Conservation (phyloP, 208 protist genomes). For the Vickermania ingenoplastis region DNA sequence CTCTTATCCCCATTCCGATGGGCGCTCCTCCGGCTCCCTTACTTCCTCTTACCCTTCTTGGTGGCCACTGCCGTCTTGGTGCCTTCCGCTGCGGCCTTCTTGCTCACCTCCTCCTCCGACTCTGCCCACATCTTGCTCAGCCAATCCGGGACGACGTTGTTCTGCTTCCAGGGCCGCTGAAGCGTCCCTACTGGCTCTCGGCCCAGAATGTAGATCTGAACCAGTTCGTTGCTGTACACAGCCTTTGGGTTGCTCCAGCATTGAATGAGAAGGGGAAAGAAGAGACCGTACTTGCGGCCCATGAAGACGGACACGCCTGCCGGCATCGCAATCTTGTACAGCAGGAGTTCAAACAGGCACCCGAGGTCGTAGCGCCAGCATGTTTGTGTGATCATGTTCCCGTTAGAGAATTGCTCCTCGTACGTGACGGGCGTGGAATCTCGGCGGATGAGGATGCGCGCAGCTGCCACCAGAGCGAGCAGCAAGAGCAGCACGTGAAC, state of each 20-base stretch:
- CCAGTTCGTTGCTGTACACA: constrained; percentile 52
- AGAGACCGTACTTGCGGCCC: constrained; percentile 32
- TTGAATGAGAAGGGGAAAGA: constrained; percentile 79
- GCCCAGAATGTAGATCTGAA: constrained; percentile 48
- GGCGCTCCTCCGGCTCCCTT: no score
- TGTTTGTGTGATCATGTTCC: constrained; percentile 29
- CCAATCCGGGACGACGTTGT: constrained; percentile 45
- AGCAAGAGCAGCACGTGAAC: constrained; percentile 24
- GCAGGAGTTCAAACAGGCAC: constrained; percentile 59
- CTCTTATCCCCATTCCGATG: no score
- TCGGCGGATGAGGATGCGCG: constrained; percentile 30
- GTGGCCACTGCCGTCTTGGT: constrained; percentile 19
- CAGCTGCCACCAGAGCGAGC: constrained; percentile 16
- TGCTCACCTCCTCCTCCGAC: constrained; percentile 20
- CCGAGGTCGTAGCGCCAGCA: constrained; percentile 55
- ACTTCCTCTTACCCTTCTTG: constrained; percentile 17
- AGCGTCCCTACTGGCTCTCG: constrained; percentile 30
- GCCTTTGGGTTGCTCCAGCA: constrained; percentile 65
- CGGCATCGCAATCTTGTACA: constrained; percentile 46
- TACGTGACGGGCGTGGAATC: constrained; percentile 34
- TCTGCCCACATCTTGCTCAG: constrained; percentile 35
- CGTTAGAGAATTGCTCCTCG: constrained; percentile 38
- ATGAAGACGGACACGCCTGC: constrained; percentile 42
- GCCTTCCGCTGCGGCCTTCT: constrained; percentile 6
- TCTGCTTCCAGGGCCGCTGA: constrained; percentile 63